Conservation (phyloP, 2,329 filamentous ascomycete genomes). For the Beauveria australis region DNA sequence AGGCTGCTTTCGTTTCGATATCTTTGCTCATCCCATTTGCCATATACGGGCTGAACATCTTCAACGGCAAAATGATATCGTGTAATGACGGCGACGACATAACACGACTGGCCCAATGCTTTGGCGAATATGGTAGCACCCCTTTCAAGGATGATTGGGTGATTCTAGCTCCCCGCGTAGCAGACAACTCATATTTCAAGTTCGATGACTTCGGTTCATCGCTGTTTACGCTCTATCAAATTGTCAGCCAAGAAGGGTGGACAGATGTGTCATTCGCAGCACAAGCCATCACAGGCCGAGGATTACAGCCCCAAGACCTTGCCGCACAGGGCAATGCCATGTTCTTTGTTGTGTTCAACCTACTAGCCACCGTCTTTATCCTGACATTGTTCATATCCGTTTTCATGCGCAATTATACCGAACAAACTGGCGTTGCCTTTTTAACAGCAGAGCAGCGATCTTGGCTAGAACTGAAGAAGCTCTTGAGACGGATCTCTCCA, state of each 20-base stretch:
- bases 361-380: conserved; percentile 92
- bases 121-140: conserved; percentile 69
- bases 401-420: conserved; percentile 99
- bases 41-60: conserved; percentile 89
- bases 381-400: conserved; percentile 96
- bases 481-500: conserved; percentile 85
- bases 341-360: conserved; percentile 94
- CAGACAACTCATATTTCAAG: conserved; percentile 73
- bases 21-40: conserved; percentile 94
- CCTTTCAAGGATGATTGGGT: conserved; percentile 71
- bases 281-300: conserved; percentile 71
- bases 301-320: conserved; percentile 62
- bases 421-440: conserved; percentile 95
- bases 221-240: conserved; percentile 94
- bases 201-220: conserved; percentile 95
- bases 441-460: conserved; percentile 92
- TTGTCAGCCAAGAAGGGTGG: conserved; percentile 98
- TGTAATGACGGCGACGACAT: conserved; percentile 62
- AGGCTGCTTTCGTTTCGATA: conserved; percentile 84
- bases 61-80: conserved; percentile 67
- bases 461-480: conserved; percentile 90
- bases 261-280: conserved; percentile 81
- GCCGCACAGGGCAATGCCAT: conserved; percentile 75
- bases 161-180: conserved; percentile 73
- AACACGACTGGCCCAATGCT: conserved; percentile 61